Percentiles rank a stretch among this genome's conserved stretches.
phyloP scores from a whole-genome alignment of 257 asterid genomes.

The Solanum virginianum region DNA sequence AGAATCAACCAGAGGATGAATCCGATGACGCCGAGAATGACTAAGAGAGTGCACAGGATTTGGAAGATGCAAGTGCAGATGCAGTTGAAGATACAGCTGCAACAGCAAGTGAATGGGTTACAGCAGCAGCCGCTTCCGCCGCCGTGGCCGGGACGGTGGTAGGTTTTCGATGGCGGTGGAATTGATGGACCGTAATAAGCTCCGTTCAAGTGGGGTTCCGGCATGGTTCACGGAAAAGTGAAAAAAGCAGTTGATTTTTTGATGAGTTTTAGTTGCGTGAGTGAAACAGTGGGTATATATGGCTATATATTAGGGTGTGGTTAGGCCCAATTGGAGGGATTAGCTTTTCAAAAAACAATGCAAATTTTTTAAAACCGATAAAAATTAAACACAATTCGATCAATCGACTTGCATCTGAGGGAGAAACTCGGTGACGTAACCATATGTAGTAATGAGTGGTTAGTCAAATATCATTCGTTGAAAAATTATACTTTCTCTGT shows the following conservation, averaged over 20 bases:
- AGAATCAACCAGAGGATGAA: conserved; percentile 47
- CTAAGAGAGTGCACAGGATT: conserved; percentile 35
- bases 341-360: too few species aligned
- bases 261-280: not conserved
- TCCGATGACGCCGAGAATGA: conserved; percentile 25
- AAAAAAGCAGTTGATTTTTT: not conserved
- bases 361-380: too few species aligned
- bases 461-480: too few species aligned
- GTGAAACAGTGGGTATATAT: not conserved
- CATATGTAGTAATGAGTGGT: too few species aligned
- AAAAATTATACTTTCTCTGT: too few species aligned
- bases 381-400: too few species aligned
- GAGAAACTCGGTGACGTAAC: too few species aligned
- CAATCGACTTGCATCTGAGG: too few species aligned
- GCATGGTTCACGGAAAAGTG: conserved; percentile 2
- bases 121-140: conserved; percentile 33
- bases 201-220: conserved; percentile 45
- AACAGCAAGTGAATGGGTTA: conserved; percentile 71
- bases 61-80: conserved; percentile 62
- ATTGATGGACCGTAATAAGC: conserved; percentile 87
- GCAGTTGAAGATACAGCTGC: conserved; percentile 51
- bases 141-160: conserved; percentile 42
- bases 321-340: not conserved
- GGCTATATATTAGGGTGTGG: not conserved
- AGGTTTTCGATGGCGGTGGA: conserved; percentile 42